A percentile compares a stretch with the other conserved stretches of the same genome.
Evolutionary conservation across 306 rosid species (phyloP).

Genomic region (Neltuma alba): DNA sequence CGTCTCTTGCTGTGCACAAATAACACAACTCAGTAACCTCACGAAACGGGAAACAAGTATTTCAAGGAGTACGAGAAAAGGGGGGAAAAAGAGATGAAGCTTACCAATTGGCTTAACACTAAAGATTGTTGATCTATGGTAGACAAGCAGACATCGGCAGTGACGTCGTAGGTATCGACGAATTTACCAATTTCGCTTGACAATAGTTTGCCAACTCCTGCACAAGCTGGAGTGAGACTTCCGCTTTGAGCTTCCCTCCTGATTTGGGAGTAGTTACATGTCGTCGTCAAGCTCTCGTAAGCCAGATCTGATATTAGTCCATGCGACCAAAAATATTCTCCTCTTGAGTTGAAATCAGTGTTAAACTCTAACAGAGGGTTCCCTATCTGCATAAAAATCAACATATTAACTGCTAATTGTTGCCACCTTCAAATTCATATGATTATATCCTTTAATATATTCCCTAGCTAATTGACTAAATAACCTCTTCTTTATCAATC

Average conservation of each 20-base stretch:
- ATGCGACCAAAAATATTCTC: constrained; percentile 67
- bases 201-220: constrained; percentile 31
- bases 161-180: constrained; percentile 46
- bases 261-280: constrained; percentile 61
- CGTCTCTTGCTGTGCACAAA: constrained; percentile 39
- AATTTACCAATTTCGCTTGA: constrained; percentile 39
- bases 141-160: constrained; percentile 56
- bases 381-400: constrained; percentile 54
- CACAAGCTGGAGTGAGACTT: constrained; percentile 36
- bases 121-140: constrained; percentile 46
- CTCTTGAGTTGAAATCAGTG: constrained; percentile 60
- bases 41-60: background rate
- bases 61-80: background rate
- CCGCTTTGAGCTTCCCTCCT: constrained; percentile 47
- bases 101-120: constrained; percentile 47
- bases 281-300: constrained; percentile 38
- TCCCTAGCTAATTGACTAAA: too few relatives aligned
- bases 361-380: constrained; percentile 72
- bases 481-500: too few relatives aligned
- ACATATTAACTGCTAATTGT: too few relatives aligned
- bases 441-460: too few relatives aligned
- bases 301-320: constrained; percentile 68
- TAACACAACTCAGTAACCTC: background rate
- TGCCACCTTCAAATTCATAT: too few relatives aligned
- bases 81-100: background rate